Evolutionary conservation across 805 yeast species (phyloP).

Genomic region (Cyberlindnera saturnus): DNA sequence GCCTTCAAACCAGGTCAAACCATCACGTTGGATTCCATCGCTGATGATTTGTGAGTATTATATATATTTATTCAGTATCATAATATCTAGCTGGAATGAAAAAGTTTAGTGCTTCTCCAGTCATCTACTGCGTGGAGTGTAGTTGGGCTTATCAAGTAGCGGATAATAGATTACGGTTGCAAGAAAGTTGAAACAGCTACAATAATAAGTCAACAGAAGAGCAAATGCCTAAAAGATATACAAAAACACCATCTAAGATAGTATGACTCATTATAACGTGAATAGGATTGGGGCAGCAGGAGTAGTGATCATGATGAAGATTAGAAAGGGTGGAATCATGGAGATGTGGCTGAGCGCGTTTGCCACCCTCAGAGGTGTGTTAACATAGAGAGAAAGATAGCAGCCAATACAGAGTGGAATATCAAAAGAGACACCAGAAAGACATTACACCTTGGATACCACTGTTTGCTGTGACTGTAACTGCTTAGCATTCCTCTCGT

Average conservation of each 20-base stretch:
- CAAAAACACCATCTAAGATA: too few relatives aligned
- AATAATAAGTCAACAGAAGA: background rate
- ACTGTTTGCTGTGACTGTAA: slow-evolving; percentile 57
- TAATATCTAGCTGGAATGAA: background rate
- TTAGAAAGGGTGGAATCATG: too few relatives aligned
- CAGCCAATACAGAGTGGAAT: too few relatives aligned
- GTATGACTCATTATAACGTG: too few relatives aligned
- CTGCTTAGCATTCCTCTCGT: slow-evolving; percentile 58
- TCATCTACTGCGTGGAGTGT: background rate
- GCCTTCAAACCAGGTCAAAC: slow-evolving; percentile 98
- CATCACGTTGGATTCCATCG: slow-evolving; percentile 66
- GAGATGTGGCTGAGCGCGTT: too few relatives aligned
- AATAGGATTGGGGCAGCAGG: too few relatives aligned
- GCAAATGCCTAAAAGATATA: background rate
- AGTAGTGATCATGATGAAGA: too few relatives aligned
- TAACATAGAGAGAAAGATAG: too few relatives aligned
- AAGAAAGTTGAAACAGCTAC: too few relatives aligned
- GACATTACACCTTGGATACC: slow-evolving; percentile 39
- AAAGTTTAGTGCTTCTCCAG: background rate
- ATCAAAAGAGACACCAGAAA: background rate
- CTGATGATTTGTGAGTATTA: slow-evolving; percentile 59
- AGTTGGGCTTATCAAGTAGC: too few relatives aligned
- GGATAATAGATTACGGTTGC: too few relatives aligned
- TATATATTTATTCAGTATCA: background rate
- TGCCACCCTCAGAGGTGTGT: too few relatives aligned